Conservation (phyloP, 1,284 basidiomycete species). For the Leccinum subspadiceum region DNA sequence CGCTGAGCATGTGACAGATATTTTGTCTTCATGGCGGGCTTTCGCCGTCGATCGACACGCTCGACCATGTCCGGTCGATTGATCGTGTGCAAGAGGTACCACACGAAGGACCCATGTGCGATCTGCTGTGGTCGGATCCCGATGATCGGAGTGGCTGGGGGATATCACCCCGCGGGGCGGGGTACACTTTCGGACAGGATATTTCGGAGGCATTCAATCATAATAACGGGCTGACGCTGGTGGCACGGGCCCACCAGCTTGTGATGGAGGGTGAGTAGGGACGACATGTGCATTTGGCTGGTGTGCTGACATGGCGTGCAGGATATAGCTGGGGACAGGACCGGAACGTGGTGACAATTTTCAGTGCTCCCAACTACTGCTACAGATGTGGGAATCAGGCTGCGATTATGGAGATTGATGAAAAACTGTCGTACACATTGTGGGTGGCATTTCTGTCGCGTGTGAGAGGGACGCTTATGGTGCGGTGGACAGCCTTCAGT, state of each 20-base stretch:
- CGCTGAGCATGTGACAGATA: constrained; percentile 59
- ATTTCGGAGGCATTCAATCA: constrained; percentile 98
- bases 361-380: constrained; percentile 99
- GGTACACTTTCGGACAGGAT: constrained; percentile 99
- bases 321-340: constrained; percentile 98
- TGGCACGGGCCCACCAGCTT: constrained; percentile 93
- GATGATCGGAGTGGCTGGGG: constrained; percentile 99
- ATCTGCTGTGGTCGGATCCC: constrained; percentile 98
- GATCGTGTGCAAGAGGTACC: constrained; percentile 99
- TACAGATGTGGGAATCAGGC: constrained; percentile 99
- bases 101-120: constrained; percentile 99
- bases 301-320: constrained; percentile 29
- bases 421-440: constrained; percentile 96
- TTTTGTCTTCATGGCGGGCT: constrained; percentile 99
- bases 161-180: constrained; percentile 97
- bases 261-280: constrained; percentile 89
- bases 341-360: constrained; percentile 99
- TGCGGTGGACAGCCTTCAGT: constrained; percentile 78
- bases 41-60: constrained; percentile 98
- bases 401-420: constrained; percentile 99
- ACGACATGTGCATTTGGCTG: neutral
- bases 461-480: constrained; percentile 13
- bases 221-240: constrained; percentile 97
- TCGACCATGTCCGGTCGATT: constrained; percentile 98
- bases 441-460: constrained; percentile 39